These are phyloP conservation scores for Leishmania braziliensis DNA, from an alignment of 208 protist genomes.

Conservation along the genomic window DNA sequence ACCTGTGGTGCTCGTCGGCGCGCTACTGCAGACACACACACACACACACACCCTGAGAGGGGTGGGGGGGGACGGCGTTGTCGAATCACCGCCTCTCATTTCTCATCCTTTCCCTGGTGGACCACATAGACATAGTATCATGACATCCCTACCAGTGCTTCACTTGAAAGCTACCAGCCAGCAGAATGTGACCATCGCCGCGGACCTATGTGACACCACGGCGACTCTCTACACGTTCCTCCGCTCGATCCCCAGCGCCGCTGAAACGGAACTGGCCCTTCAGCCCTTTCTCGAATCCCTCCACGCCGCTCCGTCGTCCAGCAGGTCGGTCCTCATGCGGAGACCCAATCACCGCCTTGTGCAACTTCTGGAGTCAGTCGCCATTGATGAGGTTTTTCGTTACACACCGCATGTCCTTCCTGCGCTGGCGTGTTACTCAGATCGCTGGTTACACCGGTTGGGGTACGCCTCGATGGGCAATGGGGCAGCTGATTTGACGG, in stretches of 20 bases:
- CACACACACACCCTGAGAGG: not conserved
- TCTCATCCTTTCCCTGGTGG: not conserved
- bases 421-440: constrained; percentile 24
- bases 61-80: not conserved
- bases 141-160: constrained; percentile 69
- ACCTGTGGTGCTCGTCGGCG: not conserved
- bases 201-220: constrained; percentile 54
- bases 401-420: constrained; percentile 52
- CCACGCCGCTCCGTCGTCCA: constrained; percentile 29
- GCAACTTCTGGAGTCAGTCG: constrained; percentile 43
- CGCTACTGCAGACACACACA: not conserved
- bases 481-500: not conserved
- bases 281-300: constrained; percentile 47
- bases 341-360: constrained; percentile 40
- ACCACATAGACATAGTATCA: not conserved
- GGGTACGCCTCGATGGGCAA: constrained; percentile 6
- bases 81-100: not conserved
- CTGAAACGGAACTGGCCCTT: constrained; percentile 55
- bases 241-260: constrained; percentile 52
- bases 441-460: constrained; percentile 16
- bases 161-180: constrained; percentile 49
- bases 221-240: constrained; percentile 84
- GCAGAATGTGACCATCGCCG: constrained; percentile 46
- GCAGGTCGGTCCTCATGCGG: constrained; percentile 14
- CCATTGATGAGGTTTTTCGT: constrained; percentile 50